phyloP scores from a whole-genome alignment of 768 basidiomycete species.

The Artomyces pyxidatus region DNA sequence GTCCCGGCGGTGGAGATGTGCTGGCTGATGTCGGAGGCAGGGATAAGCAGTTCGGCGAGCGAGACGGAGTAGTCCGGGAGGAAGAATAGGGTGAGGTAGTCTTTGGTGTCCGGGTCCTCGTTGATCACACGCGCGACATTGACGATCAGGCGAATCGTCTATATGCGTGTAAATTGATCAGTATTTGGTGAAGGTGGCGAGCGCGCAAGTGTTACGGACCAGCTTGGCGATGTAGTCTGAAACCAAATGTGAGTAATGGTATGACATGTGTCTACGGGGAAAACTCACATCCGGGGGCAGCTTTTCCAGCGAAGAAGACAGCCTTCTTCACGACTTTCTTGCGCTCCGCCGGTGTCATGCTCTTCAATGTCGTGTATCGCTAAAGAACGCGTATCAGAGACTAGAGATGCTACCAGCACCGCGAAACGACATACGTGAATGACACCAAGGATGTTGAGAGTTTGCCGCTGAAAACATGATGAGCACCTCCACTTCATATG shows the following conservation, averaged over 20 bases:
- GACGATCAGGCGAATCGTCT: conserved; percentile 91
- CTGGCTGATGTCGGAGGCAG: conserved; percentile 90
- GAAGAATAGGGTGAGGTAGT: conserved; percentile 86
- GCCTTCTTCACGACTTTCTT: conserved; percentile 80
- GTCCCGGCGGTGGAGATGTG: conserved; percentile 98
- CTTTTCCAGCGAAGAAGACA: conserved; percentile 97
- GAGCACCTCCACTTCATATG: neutral
- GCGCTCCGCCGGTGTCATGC: conserved; percentile 66
- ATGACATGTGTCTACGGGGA: neutral
- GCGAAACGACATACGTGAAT: conserved; percentile 52
- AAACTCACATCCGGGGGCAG: conserved; percentile 80
- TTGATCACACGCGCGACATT: conserved; percentile 79
- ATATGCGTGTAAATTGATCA: conserved; percentile 2
- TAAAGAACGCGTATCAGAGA: conserved; percentile 23
- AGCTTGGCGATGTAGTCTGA: conserved; percentile 88
- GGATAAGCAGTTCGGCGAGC: conserved; percentile 75
- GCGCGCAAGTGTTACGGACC: conserved; percentile 27
- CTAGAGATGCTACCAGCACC: neutral
- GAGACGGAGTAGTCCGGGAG: conserved; percentile 92
- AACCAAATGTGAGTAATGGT: conserved; percentile 8
- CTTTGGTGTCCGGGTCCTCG: conserved; percentile 79
- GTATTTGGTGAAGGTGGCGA: neutral
- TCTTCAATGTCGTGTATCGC: conserved; percentile 79
- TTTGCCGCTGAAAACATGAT: conserved; percentile 59
- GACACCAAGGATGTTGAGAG: conserved; percentile 86